Evolutionary conservation across 148 eudicot species (phyloP).

Genomic region (Nepenthes mirabilis): DNA sequence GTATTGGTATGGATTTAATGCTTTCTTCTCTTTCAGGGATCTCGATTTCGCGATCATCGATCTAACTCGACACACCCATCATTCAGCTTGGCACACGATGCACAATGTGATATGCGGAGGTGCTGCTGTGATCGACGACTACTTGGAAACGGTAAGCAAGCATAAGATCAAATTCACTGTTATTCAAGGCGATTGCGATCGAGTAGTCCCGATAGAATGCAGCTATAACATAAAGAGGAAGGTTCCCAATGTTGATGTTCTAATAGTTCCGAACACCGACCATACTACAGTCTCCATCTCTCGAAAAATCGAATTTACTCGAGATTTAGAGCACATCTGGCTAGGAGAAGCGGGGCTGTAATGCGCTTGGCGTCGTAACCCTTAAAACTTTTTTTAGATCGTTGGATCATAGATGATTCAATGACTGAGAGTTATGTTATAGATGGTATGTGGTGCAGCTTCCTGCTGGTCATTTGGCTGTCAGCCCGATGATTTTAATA

Average conservation of each 20-base stretch:
- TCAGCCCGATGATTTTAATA: no score
- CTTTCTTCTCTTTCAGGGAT: constrained; percentile 20
- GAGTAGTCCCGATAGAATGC: constrained; percentile 56
- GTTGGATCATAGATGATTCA: no score
- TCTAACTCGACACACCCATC: constrained; percentile 60
- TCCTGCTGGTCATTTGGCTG: no score
- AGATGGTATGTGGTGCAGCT: no score
- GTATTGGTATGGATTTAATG: neutral
- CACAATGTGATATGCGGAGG: constrained; percentile 75
- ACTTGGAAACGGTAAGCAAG: constrained; percentile 24
- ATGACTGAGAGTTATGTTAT: no score
- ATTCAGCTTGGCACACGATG: constrained; percentile 89
- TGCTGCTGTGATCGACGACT: constrained; percentile 39
- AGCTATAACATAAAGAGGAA: constrained; percentile 40
- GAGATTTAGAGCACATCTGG: constrained; percentile 44
- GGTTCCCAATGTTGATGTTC: constrained; percentile 30
- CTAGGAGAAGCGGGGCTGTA: neutral
- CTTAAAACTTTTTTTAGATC: no score
- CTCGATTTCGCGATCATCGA: constrained; percentile 32
- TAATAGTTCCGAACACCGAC: constrained; percentile 29
- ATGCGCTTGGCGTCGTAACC: no score
- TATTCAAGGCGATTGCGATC: constrained; percentile 49
- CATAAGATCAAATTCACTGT: constrained; percentile 23
- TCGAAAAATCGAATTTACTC: constrained; percentile 34
- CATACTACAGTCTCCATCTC: constrained; percentile 35